These are phyloP conservation scores for Fusarium coicis DNA, from an alignment of 2,329 filamentous ascomycete genomes.

Conservation along the genomic window DNA sequence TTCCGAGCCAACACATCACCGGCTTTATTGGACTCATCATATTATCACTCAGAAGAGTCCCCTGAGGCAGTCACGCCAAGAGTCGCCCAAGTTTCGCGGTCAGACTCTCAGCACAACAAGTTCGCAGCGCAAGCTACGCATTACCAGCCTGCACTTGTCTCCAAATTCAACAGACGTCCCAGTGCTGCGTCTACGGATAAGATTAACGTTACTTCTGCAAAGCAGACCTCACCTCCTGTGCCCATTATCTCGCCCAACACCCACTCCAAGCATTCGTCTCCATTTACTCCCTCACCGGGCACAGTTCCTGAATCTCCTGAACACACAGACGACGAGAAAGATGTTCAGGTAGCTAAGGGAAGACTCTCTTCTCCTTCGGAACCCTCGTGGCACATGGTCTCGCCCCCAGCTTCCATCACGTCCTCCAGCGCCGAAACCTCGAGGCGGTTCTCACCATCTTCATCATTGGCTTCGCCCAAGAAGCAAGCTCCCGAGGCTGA, in stretches of 20 bases:
- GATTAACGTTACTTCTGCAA: neutral
- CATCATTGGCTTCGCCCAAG: slow-evolving; percentile 41
- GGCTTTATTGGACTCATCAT: slow-evolving; percentile 54
- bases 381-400: slow-evolving; percentile 61
- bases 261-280: slow-evolving; percentile 28
- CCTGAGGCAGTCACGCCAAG: slow-evolving; percentile 19
- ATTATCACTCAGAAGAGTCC: slow-evolving; percentile 44
- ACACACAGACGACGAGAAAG: slow-evolving; percentile 41
- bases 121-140: slow-evolving; percentile 5
- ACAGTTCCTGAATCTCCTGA: slow-evolving; percentile 56
- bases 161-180: slow-evolving; percentile 44
- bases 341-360: slow-evolving; percentile 42
- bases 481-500: slow-evolving; percentile 30
- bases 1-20: slow-evolving; percentile 67
- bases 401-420: slow-evolving; percentile 51
- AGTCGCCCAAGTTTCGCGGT: slow-evolving; percentile 21
- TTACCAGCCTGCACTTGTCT: slow-evolving; percentile 31
- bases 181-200: slow-evolving; percentile 20
- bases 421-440: slow-evolving; percentile 27
- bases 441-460: slow-evolving; percentile 25
- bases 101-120: slow-evolving; percentile 12
- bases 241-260: slow-evolving; percentile 6
- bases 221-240: slow-evolving; percentile 25
- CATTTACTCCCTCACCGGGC: slow-evolving; percentile 34
- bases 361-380: slow-evolving; percentile 53